Evolutionary conservation across 352 stramenopile genomes (phyloP), one percentile per base, ranked within the genome.

Genomic region (Sclerospora graminicola): DNA sequence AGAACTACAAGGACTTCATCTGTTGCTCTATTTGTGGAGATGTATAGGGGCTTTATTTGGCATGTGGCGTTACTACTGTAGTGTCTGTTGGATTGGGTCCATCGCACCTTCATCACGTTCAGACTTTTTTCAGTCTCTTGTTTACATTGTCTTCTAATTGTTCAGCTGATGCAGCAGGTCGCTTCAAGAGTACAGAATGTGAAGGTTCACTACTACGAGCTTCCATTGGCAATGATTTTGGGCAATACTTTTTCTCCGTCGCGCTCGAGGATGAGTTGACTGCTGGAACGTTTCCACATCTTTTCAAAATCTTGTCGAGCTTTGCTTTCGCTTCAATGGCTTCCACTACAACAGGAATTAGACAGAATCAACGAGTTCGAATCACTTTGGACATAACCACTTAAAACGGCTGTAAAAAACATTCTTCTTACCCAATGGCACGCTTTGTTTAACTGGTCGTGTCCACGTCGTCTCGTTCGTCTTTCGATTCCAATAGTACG

Each of bases 401-500:
- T n/a, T n/a, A n/a, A n/a, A n/a, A 4, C 10, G 3, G 16, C 15
- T 10, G 2, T 21, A 18, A 10, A 27, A 5, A 11, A 16, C 18
- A 13, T 15, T 20, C 19, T 6, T 39, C 43, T 37, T 51, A 89
- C 77, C 49, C 18, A 87, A 54, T n/a, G 69, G 73, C 9, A 82
- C 69, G 13, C 50, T 72, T 37, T 54, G 42, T 27, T 60, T 57
- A 33, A 60, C 49, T 0, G 76, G 79, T 24, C 60, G 59, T 14
- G 57, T 79, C 79, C 75, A 90, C 11, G 73, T 77, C 20, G 79
- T 88, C 42, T 83, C 74, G n/a, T 79, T 74, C 20, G 75, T 81
- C n/a, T 63, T 53, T 8, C 53, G 57, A 56, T 90, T 81, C 79
- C 79, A 90, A 39, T 74, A 90, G 59, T 88, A 90, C 18, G 63